A percentile compares a stretch with the other conserved stretches of the same genome.
phyloP scores from a whole-genome alignment of 1,139 yeast genomes.

The Pichia sp. region DNA sequence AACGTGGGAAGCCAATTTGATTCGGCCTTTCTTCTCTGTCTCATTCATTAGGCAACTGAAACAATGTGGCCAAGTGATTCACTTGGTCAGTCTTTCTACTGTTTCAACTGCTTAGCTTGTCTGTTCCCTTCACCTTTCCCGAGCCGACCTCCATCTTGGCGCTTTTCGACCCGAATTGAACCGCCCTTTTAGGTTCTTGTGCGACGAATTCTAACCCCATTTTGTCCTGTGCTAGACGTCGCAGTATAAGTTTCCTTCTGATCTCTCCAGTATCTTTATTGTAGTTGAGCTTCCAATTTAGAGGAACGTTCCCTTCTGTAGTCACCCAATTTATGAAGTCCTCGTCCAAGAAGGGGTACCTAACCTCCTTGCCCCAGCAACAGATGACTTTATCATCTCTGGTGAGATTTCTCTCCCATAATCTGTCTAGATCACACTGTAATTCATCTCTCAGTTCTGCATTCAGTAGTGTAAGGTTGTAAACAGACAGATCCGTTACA shows the following conservation, averaged over 20 bases:
- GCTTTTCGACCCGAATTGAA: constrained; percentile 92
- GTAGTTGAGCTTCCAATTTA: constrained; percentile 43
- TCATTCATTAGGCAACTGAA: too few species aligned
- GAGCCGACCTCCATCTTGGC: constrained; percentile 85
- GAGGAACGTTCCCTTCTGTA: constrained; percentile 38
- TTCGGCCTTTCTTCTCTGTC: neutral
- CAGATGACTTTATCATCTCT: constrained; percentile 88
- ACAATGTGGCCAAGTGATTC: too few species aligned
- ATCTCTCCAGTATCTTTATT: constrained; percentile 34
- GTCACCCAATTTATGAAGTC: constrained; percentile 52
- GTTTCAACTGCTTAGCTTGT: constrained; percentile 25
- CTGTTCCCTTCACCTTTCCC: constrained; percentile 62
- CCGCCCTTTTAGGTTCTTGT: constrained; percentile 84
- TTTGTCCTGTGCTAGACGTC: constrained; percentile 50
- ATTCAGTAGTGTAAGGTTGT: constrained; percentile 27
- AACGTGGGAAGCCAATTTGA: neutral
- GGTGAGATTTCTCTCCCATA: constrained; percentile 76
- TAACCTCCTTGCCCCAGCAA: constrained; percentile 81
- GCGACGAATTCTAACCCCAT: constrained; percentile 55
- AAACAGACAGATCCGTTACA: constrained; percentile 18
- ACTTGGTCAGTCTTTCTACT: too few species aligned
- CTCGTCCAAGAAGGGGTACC: constrained; percentile 84
- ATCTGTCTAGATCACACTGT: constrained; percentile 61
- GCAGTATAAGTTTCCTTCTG: constrained; percentile 56
- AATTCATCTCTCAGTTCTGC: constrained; percentile 49